phyloP scores from a whole-genome alignment of 306 rosid genomes.

The Cicer judaicum region DNA sequence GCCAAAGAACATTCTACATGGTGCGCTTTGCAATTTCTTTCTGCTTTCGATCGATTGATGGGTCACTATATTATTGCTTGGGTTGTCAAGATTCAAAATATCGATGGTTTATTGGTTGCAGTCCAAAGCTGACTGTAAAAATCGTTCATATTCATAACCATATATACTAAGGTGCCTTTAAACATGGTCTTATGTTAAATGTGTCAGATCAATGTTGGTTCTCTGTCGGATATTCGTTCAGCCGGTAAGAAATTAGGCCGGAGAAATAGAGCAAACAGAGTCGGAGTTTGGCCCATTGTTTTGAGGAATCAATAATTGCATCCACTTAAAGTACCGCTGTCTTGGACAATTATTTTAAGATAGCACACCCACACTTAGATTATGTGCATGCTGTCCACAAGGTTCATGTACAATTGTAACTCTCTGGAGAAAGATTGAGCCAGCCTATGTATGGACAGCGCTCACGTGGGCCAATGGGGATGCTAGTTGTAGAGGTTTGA shows the following conservation, averaged over 20 bases:
- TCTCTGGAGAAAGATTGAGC: neutral
- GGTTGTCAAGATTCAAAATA: constrained; percentile 9
- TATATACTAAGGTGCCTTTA: neutral
- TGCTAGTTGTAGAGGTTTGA: neutral
- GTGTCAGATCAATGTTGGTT: neutral
- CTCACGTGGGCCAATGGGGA: neutral
- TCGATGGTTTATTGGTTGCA: neutral
- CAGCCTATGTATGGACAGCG: neutral
- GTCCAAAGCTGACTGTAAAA: neutral
- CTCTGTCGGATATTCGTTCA: neutral
- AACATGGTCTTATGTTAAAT: too few relatives aligned
- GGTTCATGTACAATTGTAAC: neutral
- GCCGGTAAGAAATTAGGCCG: too few relatives aligned
- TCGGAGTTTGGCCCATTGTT: neutral
- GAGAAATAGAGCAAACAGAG: too few relatives aligned
- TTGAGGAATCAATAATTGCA: neutral
- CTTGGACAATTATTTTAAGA: neutral
- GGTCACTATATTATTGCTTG: constrained; percentile 12
- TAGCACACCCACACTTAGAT: neutral
- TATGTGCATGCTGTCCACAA: neutral
- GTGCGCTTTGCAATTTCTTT: neutral
- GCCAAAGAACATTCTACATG: neutral
- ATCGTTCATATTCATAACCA: neutral
- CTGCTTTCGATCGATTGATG: constrained; percentile 20
- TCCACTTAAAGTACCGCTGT: neutral